Percentiles rank a stretch among this genome's conserved stretches.
These are phyloP conservation scores for Claviceps quebecensis DNA, from an alignment of 2,329 filamentous ascomycete species.

Conservation along the genomic window DNA sequence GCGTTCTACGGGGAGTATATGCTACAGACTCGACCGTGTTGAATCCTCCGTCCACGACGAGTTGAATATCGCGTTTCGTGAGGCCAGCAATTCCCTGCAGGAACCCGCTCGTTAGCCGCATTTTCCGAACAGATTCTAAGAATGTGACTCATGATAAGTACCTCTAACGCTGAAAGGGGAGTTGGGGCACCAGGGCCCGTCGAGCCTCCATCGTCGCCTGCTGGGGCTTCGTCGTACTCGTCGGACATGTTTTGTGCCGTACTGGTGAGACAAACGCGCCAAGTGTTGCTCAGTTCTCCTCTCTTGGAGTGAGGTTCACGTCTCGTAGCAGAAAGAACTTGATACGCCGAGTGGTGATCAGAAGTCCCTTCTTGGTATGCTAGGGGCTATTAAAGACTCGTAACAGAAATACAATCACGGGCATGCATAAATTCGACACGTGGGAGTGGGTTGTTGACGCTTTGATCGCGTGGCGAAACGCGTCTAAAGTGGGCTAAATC, in stretches of 20 bases:
- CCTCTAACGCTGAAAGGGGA: slow-evolving; percentile 73
- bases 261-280: neutral
- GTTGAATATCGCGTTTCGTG: slow-evolving; percentile 89
- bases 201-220: slow-evolving; percentile 54
- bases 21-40: slow-evolving; percentile 94
- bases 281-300: neutral
- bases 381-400: too few species aligned
- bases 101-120: neutral
- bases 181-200: slow-evolving; percentile 88
- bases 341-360: neutral
- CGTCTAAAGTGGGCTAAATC: slow-evolving; percentile 17
- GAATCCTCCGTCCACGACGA: slow-evolving; percentile 81
- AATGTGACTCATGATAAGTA: slow-evolving; percentile 23
- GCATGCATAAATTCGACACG: neutral
- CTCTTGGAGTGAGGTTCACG: neutral
- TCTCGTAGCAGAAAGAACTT: neutral
- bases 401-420: neutral
- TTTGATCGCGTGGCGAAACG: slow-evolving; percentile 12
- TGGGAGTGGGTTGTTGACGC: neutral
- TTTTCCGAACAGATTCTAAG: neutral
- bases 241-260: slow-evolving; percentile 26
- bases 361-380: neutral
- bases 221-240: slow-evolving; percentile 52
- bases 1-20: slow-evolving; percentile 67
- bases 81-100: slow-evolving; percentile 68